Base-by-base conservation (phyloP, 2,329 filamentous ascomycete genomes). In the Trichoderma harzianum region DNA sequence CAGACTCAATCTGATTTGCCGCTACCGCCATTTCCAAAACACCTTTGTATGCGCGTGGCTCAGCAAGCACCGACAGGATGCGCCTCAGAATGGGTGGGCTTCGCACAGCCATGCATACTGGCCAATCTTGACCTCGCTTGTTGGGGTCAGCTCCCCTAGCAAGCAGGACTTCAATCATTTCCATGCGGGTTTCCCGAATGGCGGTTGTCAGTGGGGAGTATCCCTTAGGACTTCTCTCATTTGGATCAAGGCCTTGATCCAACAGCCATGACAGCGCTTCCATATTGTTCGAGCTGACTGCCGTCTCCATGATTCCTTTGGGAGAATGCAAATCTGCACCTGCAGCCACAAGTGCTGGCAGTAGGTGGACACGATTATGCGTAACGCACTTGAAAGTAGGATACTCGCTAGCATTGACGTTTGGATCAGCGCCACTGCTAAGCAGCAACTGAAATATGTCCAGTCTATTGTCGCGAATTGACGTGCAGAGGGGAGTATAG, bases 321-420 rank as follows among this genome's bases (percentile, higher is more conserved):
- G 90, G 90, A 3, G 81, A 84, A 75, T 84, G 80, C 0, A 91
- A 82, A 73, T 91, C 85, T 12, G 83, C 89, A 1, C 90, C 90
- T 0, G 90, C 89, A 7, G 86, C 85, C 0, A 91, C 82, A 1
- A 92, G 83, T 7, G 85, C 81, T 0, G 89, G 87, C 0, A 92
- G 83, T 76, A 88, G 87, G 21, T 91, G 88, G 0, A 87, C 81
- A 28, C 90, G 85, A 77, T 89, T 86, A 77, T 92, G 90, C 0
- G 90, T 91, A 28, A 92, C 86, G 73, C 90, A 92, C 78, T 92
- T 92, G 84, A 90, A 92, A 5, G 86, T 83, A 0, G 90, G 90
- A 76, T 90, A 91, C 76, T 92, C 90, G 60, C 87, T 85, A 0
- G 89, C 89, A 7, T 85, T 85, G 0, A 89, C 78, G 75, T 92